These are phyloP conservation scores for Plasmodium chabaudi DNA, from an alignment of 169 alveolate species.

Conservation along the genomic window DNA sequence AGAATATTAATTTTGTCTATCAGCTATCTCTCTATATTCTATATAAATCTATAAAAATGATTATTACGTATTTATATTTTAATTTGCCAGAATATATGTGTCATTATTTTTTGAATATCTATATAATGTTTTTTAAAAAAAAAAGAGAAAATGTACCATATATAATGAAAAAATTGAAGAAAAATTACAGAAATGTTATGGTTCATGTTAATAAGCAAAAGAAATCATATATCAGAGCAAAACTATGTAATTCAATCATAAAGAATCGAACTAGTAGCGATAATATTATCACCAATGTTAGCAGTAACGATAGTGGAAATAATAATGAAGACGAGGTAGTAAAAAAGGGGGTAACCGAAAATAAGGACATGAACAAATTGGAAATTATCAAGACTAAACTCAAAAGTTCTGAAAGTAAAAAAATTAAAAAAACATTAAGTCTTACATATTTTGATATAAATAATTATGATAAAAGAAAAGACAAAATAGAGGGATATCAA, in stretches of 20 bases:
- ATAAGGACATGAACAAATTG: not conserved
- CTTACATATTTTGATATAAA: slow-evolving; percentile 31
- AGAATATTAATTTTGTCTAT: slow-evolving; percentile 26
- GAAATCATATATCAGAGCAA: not conserved
- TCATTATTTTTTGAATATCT: slow-evolving; percentile 59
- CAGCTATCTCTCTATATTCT: slow-evolving; percentile 40
- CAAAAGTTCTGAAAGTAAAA: slow-evolving; percentile 24
- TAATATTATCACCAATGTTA: not conserved
- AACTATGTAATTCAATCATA: not conserved
- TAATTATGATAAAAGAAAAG: slow-evolving; percentile 7
- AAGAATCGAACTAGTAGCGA: not conserved
- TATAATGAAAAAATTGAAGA: slow-evolving; percentile 29
- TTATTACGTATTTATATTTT: slow-evolving; percentile 50
- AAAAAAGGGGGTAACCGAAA: not conserved
- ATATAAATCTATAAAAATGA: slow-evolving; percentile 37
- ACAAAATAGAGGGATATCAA: slow-evolving; percentile 3
- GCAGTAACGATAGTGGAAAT: not conserved
- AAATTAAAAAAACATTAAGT: slow-evolving; percentile 18
- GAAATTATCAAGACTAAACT: not conserved
- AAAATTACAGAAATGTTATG: slow-evolving; percentile 33
- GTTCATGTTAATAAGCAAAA: slow-evolving; percentile 7
- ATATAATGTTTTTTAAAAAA: slow-evolving; percentile 37
- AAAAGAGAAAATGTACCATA: not conserved
- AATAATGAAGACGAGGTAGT: not conserved
- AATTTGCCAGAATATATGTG: slow-evolving; percentile 35